Evolutionary conservation across 2,329 filamentous ascomycete species (phyloP), one percentile per base, ranked within the genome.

Genomic region (Aspergillus candidus): DNA sequence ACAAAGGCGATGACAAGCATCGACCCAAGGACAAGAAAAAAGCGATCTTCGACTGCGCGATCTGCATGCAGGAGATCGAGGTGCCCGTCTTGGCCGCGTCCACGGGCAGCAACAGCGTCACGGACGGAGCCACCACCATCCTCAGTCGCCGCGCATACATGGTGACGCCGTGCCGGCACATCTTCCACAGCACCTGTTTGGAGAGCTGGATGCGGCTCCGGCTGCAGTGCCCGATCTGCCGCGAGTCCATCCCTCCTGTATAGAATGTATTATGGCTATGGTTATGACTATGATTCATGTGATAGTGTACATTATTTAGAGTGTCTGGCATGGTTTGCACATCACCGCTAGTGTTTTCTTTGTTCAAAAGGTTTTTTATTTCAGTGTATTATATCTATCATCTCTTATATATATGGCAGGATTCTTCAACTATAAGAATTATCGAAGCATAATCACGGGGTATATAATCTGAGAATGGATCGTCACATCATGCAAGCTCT

Each of bases 181-280:
- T 97, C 38, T 98, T 98, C 64, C 93, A 98, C 63, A 93, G 83
- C 44, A 74, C 77, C 29, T 98, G 93, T 66, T 71, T 98, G 54
- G 91, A 97, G 69, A 89, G 88, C 32, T 97, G 93, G 93, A 93
- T 98, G 86, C 79, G 87, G 61, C 89, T 94, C 64, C 73, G 91
- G 46, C 68, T 98, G 59, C 88, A 95, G 70, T 98, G 93, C 69
- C 93, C 93, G 1, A 96, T 95, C 53, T 97, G 93, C 68, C 78
- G 93, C 55, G 90, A 96, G 70, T 84, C 86, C 47, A 67, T 97
- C 58, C 91, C 91, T 40, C 88, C 90, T 35, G 68, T 95, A 62
- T 96, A 76, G 38, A 12, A 52, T 50, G 35, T 44, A 46, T 35
- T 6, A 39, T 44, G 30, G 32, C 35, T 27, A 34, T 27, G 14